Evolutionary conservation across 352 stramenopile genomes (phyloP).

Genomic region (Globisporangium cederbergense): DNA sequence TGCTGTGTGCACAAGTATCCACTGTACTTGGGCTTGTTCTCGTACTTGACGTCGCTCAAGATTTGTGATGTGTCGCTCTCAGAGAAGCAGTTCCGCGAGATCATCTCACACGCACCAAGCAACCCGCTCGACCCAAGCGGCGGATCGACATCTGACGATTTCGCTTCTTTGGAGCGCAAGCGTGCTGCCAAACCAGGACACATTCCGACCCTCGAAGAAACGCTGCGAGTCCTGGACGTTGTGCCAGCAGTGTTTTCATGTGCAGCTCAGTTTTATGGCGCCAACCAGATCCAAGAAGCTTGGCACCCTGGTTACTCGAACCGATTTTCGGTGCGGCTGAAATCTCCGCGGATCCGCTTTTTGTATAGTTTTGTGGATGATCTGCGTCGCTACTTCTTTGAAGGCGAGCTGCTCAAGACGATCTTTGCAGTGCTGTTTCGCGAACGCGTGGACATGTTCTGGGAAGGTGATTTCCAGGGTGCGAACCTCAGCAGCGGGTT

Average conservation of each 20-base stretch:
- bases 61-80: conserved; percentile 61
- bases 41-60: conserved; percentile 71
- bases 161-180: conserved; percentile 11
- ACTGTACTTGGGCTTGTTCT: conserved; percentile 63
- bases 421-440: conserved; percentile 54
- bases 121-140: not conserved
- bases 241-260: conserved; percentile 76
- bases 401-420: conserved; percentile 63
- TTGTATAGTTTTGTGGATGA: conserved; percentile 83
- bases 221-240: conserved; percentile 44
- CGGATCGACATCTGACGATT: not conserved
- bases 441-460: conserved; percentile 60
- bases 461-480: conserved; percentile 75
- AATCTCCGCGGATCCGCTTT: conserved; percentile 76
- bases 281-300: conserved; percentile 66
- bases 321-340: conserved; percentile 65
- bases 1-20: conserved; percentile 70
- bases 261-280: conserved; percentile 71
- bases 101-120: conserved; percentile 46
- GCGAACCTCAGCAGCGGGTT: conserved; percentile 25
- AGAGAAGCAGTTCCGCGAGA: conserved; percentile 63
- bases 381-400: conserved; percentile 67
- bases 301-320: conserved; percentile 84
- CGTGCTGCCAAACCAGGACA: conserved; percentile 22
- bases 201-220: conserved; percentile 57